phyloP scores from a whole-genome alignment of 495 filamentous ascomycete species.

The Bathelium albidoporum region DNA sequence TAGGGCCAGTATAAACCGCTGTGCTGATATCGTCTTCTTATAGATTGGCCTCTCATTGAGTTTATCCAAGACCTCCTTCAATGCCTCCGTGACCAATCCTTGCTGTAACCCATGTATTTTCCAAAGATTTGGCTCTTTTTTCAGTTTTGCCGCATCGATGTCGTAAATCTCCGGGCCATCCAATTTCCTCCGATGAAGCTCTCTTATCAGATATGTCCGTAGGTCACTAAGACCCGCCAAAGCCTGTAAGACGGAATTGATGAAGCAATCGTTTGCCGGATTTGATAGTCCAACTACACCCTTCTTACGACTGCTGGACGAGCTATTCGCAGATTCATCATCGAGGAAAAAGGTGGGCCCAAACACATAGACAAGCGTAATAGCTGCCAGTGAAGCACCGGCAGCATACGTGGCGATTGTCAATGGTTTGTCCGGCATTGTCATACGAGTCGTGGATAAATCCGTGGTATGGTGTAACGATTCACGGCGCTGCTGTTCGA shows the following conservation, averaged over 20 bases:
- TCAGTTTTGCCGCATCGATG: constrained; percentile 39
- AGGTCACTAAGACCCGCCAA: constrained; percentile 91
- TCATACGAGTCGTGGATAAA: not conserved
- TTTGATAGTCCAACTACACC: constrained; percentile 84
- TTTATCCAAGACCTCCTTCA: constrained; percentile 87
- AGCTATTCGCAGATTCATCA: constrained; percentile 50
- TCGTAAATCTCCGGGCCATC: constrained; percentile 65
- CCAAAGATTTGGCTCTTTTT: constrained; percentile 37
- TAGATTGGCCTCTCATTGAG: constrained; percentile 91
- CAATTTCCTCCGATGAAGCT: constrained; percentile 68
- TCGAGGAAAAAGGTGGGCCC: constrained; percentile 91
- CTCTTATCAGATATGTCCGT: constrained; percentile 79
- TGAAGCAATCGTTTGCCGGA: constrained; percentile 96
- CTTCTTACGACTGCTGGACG: constrained; percentile 61
- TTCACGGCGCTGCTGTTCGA: not conserved
- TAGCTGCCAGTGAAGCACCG: constrained; percentile 89
- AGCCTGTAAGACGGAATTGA: constrained; percentile 93
- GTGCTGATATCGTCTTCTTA: constrained; percentile 85
- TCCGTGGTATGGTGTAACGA: not conserved
- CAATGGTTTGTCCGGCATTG: constrained; percentile 78
- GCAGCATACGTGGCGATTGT: constrained; percentile 89
- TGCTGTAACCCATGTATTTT: constrained; percentile 65
- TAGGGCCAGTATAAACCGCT: constrained; percentile 63
- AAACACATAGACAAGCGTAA: constrained; percentile 93
- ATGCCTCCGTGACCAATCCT: constrained; percentile 70